Percentiles rank a stretch among this genome's conserved stretches.
These are phyloP conservation scores for Phytophthora hybrid DNA, from an alignment of 352 stramenopile genomes.

Conservation along the genomic window DNA sequence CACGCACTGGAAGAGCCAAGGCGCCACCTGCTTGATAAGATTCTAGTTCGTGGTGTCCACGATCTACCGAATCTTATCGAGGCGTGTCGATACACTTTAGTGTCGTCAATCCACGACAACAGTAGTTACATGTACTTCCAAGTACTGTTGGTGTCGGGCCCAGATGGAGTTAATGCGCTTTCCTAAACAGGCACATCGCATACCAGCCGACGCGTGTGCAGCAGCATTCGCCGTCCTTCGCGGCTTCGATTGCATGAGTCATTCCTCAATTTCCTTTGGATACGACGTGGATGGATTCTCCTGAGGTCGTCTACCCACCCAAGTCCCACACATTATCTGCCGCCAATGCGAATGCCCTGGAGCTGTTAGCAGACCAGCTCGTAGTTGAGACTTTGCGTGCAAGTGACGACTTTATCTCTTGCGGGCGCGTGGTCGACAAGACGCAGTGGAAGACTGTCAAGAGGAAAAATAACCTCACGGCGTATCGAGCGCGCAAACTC, in stretches of 20 bases:
- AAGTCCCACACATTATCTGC: constrained; percentile 34
- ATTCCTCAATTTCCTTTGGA: constrained; percentile 12
- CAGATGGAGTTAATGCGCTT: constrained; percentile 7
- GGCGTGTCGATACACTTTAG: background rate
- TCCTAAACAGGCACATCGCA: constrained; percentile 7
- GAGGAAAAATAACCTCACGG: constrained; percentile 47
- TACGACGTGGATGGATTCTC: background rate
- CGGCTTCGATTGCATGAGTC: background rate
- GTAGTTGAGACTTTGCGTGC: constrained; percentile 56
- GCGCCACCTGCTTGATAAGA: constrained; percentile 22
- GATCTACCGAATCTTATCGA: constrained; percentile 1
- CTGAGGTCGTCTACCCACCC: constrained; percentile 18
- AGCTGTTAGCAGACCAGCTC: constrained; percentile 54
- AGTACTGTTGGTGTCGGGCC: background rate
- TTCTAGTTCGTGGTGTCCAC: background rate
- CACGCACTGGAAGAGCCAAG: background rate
- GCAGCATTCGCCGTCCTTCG: background rate
- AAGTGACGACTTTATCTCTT: constrained; percentile 57
- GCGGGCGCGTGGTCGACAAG: constrained; percentile 35
- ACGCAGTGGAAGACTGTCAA: constrained; percentile 58
- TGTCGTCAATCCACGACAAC: background rate
- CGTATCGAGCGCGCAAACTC: constrained; percentile 46
- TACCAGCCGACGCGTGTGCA: constrained; percentile 7
- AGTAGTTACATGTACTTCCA: background rate
- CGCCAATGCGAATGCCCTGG: constrained; percentile 45